Base-by-base conservation (phyloP, 2,329 filamentous ascomycete species). In the Aspergillus sp. region DNA sequence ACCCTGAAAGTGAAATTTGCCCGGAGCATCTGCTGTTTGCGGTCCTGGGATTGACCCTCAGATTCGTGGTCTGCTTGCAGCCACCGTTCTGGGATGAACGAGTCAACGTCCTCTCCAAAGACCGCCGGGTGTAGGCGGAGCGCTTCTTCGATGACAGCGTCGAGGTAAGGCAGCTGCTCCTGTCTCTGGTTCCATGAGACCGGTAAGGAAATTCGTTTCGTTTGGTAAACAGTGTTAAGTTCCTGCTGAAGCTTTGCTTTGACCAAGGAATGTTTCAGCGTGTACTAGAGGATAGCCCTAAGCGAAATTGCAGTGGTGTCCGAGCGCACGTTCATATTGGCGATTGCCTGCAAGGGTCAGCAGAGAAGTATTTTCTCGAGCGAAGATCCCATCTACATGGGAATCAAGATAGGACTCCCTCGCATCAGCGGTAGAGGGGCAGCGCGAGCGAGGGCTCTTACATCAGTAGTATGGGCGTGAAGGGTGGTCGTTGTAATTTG, bases 81-180 rank as follows among this genome's bases (percentile, higher is more conserved):
- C 58, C 58, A 60, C 13, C 59, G 24, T 20, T 61, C 59, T 8
- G 59, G 59, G n/a, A 59, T 45, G 41, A 56, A 93, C 0, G 69
- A 73, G 44, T 91, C 85, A 0, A 85, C 84, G 59, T 92, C 86
- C 0, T 78, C 70, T 2, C 89, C 89, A 66, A 90, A 93, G 24
- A 91, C 78, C 53, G 87, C 88, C 0, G 90, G 90, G 69, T 93
- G 88, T 64, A 91, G 71, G 9, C 89, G 83, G 77, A 92, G 89
- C 3, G 87, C 84, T 72, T 95, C 90, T 68, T 93, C 89, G 65
- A 93, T 82, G 55, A 86, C 87, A 3, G 89, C 90, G 67, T 92
- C 89, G 4, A 95, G 83, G 70, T 93, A 93, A 0, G 85, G 84
- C 2, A 95, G 80, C 3, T 11, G 33, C 55, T 83, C 83, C 70